Evolutionary conservation across 169 alveolate genomes (phyloP).

Genomic region (Plasmodium falciparum): DNA sequence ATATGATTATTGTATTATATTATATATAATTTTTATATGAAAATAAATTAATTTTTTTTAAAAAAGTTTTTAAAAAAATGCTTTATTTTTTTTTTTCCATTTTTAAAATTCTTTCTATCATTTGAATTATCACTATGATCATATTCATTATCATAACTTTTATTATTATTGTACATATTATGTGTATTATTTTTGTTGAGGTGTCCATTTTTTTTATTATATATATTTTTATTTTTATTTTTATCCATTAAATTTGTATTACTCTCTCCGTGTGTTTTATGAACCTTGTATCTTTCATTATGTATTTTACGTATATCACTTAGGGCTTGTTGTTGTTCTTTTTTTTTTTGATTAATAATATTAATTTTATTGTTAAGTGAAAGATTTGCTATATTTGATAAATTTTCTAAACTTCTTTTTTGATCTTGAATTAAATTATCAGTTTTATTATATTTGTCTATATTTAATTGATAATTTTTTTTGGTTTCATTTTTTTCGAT

Average conservation of each 20-base stretch:
- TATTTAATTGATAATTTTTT: background rate
- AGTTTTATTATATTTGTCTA: background rate
- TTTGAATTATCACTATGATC: background rate
- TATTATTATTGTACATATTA: background rate
- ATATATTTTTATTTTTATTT: background rate
- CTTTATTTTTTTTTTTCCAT: slow-evolving; percentile 59
- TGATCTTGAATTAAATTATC: slow-evolving; percentile 19
- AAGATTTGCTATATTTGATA: slow-evolving; percentile 21
- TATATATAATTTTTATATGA: no score
- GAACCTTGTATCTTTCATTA: slow-evolving; percentile 41
- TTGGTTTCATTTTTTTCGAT: slow-evolving; percentile 12
- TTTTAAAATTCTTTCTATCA: slow-evolving; percentile 13
- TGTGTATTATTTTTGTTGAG: background rate
- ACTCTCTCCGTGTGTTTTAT: slow-evolving; percentile 27
- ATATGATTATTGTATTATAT: no score
- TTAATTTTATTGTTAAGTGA: slow-evolving; percentile 29
- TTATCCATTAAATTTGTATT: background rate
- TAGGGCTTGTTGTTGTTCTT: slow-evolving; percentile 47
- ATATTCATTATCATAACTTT: no score
- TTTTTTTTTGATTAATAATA: slow-evolving; percentile 38
- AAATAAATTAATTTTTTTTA: slow-evolving; percentile 28
- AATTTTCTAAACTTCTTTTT: slow-evolving; percentile 30
- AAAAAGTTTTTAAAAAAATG: slow-evolving; percentile 53
- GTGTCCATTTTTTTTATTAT: background rate
- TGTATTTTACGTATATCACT: slow-evolving; percentile 66